A percentile compares a stretch with the other conserved stretches of the same genome.
Conservation (phyloP, 2,329 filamentous ascomycete genomes). For the Colletotrichum brevisporum region DNA sequence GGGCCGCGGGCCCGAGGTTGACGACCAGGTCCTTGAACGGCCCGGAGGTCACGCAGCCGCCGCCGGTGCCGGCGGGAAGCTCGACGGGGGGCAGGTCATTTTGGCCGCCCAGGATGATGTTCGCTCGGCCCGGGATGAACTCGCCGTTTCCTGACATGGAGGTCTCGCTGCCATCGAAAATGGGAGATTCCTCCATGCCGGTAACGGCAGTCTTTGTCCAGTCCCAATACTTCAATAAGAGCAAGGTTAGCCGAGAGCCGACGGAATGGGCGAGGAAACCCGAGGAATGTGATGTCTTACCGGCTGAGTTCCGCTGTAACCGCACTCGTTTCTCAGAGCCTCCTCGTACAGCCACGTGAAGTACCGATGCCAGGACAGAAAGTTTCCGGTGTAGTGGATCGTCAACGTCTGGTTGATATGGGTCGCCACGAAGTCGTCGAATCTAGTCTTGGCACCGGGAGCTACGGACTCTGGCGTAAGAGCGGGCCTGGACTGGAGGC, state of each 20-base stretch:
- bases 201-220: constrained; percentile 51
- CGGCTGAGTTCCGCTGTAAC: constrained; percentile 57
- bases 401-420: constrained; percentile 62
- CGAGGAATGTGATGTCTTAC: constrained; percentile 40
- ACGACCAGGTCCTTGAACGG: constrained; percentile 61
- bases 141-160: constrained; percentile 63
- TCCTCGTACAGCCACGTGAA: constrained; percentile 48
- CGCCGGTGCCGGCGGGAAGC: constrained; percentile 65
- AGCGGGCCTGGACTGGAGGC: constrained; percentile 57
- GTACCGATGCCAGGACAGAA: constrained; percentile 51
- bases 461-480: constrained; percentile 50
- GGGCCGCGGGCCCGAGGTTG: constrained; percentile 56
- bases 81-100: constrained; percentile 46
- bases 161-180: constrained; percentile 64
- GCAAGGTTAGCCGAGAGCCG: constrained; percentile 15
- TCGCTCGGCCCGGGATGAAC: constrained; percentile 43
- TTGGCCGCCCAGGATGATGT: constrained; percentile 46
- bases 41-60: constrained; percentile 67
- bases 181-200: constrained; percentile 55
- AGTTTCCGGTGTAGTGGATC: constrained; percentile 59
- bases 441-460: constrained; percentile 59
- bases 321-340: constrained; percentile 48
- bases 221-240: constrained; percentile 35
- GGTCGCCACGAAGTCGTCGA: constrained; percentile 64
- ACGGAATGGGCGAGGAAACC: constrained; percentile 8